phyloP scores from a whole-genome alignment of 2,329 filamentous ascomycete species.

The Ascochyta clinopodiicola region DNA sequence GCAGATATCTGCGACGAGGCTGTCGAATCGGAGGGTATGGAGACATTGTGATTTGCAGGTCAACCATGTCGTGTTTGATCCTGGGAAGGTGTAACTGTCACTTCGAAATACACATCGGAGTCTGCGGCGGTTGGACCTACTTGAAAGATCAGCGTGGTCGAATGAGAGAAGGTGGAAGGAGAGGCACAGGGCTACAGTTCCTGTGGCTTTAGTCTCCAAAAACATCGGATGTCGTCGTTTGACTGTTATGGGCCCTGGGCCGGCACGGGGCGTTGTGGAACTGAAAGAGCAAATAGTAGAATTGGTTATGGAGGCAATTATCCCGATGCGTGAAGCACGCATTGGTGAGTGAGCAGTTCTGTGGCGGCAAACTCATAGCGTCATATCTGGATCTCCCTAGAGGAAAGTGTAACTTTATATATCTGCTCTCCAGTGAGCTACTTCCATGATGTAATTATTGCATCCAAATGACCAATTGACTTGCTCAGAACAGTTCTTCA shows the following conservation, averaged over 20 bases:
- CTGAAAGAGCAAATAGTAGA: neutral
- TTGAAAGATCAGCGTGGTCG: neutral
- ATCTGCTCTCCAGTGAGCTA: too few relatives aligned
- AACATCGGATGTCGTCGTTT: neutral
- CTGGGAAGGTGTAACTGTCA: neutral
- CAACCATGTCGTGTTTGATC: neutral
- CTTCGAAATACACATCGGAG: slow-evolving; percentile 5
- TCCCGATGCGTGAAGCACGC: neutral
- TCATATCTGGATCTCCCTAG: neutral
- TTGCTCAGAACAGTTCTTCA: slow-evolving; percentile 28
- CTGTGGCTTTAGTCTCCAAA: neutral
- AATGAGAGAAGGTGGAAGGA: neutral
- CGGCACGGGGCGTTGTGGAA: neutral
- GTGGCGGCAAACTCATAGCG: neutral
- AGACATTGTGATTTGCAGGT: neutral
- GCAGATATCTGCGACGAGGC: neutral
- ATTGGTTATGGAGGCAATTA: too few relatives aligned
- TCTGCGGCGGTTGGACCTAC: neutral
- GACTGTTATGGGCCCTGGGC: neutral
- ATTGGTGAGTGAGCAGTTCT: neutral
- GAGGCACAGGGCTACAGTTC: neutral
- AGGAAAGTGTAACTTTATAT: too few relatives aligned
- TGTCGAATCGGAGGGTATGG: slow-evolving; percentile 1
- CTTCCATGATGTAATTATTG: neutral
- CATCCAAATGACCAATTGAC: neutral